Percentiles rank a stretch among this genome's conserved stretches.
Conservation (phyloP, 1,284 basidiomycete genomes). For the Microbotryomycetes sp. region DNA sequence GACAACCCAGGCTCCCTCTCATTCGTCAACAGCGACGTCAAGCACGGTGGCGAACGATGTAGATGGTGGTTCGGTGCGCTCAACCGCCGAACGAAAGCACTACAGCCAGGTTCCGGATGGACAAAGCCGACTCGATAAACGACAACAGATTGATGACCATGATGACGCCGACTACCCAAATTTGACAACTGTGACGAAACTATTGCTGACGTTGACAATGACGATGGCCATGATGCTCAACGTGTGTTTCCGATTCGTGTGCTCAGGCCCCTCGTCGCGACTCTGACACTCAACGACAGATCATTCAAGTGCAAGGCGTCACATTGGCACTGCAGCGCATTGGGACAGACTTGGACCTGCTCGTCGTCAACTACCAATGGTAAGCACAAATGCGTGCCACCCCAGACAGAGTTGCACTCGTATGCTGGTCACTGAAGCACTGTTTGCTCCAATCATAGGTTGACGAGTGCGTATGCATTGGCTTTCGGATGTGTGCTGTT, state of each 20-base stretch:
- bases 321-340: slow-evolving; percentile 10
- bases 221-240: slow-evolving; percentile 24
- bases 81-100: no score
- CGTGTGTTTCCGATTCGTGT: no score
- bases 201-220: slow-evolving; percentile 7
- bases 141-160: no score
- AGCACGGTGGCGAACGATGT: no score
- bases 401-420: background rate
- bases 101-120: no score
- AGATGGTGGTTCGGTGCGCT: no score
- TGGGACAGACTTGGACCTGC: slow-evolving; percentile 9
- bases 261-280: no score
- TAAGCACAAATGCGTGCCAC: no score
- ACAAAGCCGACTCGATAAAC: no score
- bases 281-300: slow-evolving; percentile 6
- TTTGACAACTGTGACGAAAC: background rate
- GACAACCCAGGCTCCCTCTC: no score
- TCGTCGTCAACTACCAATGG: slow-evolving; percentile 16
- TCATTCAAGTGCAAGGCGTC: slow-evolving; percentile 17
- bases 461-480: slow-evolving; percentile 15
- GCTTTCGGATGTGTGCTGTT: slow-evolving; percentile 49
- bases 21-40: no score
- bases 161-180: slow-evolving; percentile 1
- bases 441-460: background rate
- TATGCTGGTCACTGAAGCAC: background rate